Conservation (phyloP, 768 basidiomycete species). For the Termitomyces sp. region DNA sequence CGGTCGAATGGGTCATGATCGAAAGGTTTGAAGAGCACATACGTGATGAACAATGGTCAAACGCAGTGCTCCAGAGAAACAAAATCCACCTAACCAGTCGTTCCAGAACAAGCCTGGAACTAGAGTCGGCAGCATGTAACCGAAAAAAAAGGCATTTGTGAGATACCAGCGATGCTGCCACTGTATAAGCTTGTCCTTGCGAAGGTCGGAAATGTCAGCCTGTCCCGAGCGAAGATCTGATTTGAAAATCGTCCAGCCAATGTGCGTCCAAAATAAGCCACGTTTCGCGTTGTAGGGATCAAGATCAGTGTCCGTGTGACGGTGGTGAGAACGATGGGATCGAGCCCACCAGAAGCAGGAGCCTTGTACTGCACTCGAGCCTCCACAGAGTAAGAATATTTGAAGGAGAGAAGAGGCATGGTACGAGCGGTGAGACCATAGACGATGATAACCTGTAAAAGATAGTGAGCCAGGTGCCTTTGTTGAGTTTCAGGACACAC, state of each 20-base stretch:
- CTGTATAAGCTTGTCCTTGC: conserved; percentile 60
- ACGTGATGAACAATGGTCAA: conserved; percentile 80
- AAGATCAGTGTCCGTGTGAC: conserved; percentile 80
- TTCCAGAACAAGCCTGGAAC: conserved; percentile 69
- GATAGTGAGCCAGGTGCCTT: neutral
- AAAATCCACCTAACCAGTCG: conserved; percentile 76
- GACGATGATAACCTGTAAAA: conserved; percentile 64
- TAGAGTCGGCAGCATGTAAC: conserved; percentile 60
- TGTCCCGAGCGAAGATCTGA: conserved; percentile 65
- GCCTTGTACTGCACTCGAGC: conserved; percentile 80
- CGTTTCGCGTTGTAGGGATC: conserved; percentile 82
- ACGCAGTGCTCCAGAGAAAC: conserved; percentile 66
- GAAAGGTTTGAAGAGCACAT: conserved; percentile 20
- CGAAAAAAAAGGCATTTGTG: conserved; percentile 54
- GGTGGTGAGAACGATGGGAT: conserved; percentile 78
- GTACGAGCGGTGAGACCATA: conserved; percentile 85
- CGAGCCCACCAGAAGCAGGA: conserved; percentile 88
- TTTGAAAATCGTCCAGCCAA: conserved; percentile 83
- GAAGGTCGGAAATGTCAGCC: conserved; percentile 68
- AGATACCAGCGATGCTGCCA: conserved; percentile 80
- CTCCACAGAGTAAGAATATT: conserved; percentile 63
- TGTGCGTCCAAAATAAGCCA: conserved; percentile 73
- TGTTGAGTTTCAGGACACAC: conserved; percentile 19
- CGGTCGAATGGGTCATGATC: neutral
- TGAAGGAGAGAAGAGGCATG: conserved; percentile 70